phyloP scores from a whole-genome alignment of 2,329 filamentous ascomycete genomes.

The Alternaria ethzedia region DNA sequence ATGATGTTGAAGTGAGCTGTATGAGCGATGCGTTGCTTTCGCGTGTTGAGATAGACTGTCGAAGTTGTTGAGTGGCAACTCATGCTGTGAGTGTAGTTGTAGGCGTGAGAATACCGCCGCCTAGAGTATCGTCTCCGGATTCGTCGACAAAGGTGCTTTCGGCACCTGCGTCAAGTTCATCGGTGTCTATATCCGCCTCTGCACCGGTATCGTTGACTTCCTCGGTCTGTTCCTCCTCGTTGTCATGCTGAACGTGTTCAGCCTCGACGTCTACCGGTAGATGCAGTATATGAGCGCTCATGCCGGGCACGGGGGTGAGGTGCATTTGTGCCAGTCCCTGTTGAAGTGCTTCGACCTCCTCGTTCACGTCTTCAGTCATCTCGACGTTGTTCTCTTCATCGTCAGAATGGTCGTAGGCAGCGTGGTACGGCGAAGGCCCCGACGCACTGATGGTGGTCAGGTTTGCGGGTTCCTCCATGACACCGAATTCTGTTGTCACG shows the following conservation, averaged over 20 bases:
- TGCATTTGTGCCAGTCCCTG: conserved; percentile 7
- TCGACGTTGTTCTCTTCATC: conserved; percentile 23
- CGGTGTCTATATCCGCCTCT: conserved; percentile 36
- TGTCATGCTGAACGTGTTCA: conserved; percentile 14
- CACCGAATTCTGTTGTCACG: conserved; percentile 44
- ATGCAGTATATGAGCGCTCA: conserved; percentile 1
- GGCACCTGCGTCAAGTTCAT: conserved; percentile 32
- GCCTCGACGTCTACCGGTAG: conserved; percentile 6
- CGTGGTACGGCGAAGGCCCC: conserved; percentile 21
- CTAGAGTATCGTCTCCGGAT: conserved; percentile 24
- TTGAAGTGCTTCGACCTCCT: conserved; percentile 12
- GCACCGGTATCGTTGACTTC: conserved; percentile 29
- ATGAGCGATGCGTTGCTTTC: neutral
- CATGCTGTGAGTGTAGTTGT: conserved; percentile 13
- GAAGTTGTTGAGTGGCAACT: neutral
- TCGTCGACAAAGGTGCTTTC: conserved; percentile 36
- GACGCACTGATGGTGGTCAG: conserved; percentile 38
- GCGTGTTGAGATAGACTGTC: neutral
- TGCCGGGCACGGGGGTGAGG: neutral
- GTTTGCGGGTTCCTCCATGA: conserved; percentile 39
- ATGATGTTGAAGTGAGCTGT: neutral
- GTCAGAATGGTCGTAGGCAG: conserved; percentile 16
- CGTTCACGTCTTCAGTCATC: conserved; percentile 24
- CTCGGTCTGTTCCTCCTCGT: conserved; percentile 3
- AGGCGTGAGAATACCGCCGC: conserved; percentile 23